Evolutionary conservation across 106 monocot species (phyloP), one percentile per base, ranked within the genome.

Genomic region (Apostasia shenzhenica): DNA sequence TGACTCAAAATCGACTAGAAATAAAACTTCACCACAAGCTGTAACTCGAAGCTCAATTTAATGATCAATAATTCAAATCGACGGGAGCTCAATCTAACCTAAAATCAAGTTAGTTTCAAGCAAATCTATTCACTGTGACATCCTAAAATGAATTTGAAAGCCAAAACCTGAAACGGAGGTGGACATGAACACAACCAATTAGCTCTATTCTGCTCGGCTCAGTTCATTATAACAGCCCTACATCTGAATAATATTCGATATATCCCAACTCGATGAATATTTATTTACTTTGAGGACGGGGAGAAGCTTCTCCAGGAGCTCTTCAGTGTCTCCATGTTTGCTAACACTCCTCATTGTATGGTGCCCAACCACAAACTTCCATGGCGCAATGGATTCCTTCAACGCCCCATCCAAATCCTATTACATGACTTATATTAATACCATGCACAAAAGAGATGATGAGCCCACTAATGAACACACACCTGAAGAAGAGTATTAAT

Each of bases 361-460:
- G 40, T 85, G 88, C 1, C 88, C 88, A 3, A 85, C 14, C 14
- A 89, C 82, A 10, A 89, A 64, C 79, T 85, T 89, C 88, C 88
- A 89, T 45, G 13, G 77, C 44, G 84, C 81, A 5, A 63, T 67
- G 1, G 84, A 84, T 44, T 66, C 53, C 39, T 3, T 55, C 65
- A 89, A 54, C 45, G 84, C 76, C 0, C 57, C 37, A 10, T 82
- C 80, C 80, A 89, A 54, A 45, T 85, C 88, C 88, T 88, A 55
- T 7, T 11, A 13, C 62, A 11, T 26, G 26, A 26, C 0, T 26
- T 26, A 26, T 26, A 26, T 26, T 26, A 26, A 26, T 26, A 26
- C 26, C 26, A 26, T 26, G 26, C 26, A 26, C 26, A 26, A 26
- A 26, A 26, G 26, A 26, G 26, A 26, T 26, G 26, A 26, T 26